These are phyloP conservation scores for Pichia sp. DNA, from an alignment of 1,139 yeast species.

Conservation along the genomic window DNA sequence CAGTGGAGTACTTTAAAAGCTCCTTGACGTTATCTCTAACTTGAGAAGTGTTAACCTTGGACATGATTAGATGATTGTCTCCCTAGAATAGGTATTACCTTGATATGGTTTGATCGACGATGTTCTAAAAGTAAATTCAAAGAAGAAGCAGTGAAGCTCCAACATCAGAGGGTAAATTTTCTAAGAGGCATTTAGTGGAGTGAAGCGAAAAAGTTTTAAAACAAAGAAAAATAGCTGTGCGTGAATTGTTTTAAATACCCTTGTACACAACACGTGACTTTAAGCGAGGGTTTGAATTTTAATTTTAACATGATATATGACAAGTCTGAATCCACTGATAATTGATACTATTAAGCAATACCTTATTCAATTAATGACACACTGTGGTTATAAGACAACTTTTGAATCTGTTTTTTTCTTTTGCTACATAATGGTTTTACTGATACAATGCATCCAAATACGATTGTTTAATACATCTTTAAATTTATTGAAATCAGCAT, in stretches of 20 bases:
- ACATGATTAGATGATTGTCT: constrained; percentile 68
- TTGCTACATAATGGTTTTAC: not conserved
- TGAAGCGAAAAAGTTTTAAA: not conserved
- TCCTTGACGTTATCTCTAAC: constrained; percentile 96
- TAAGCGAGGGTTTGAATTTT: not conserved
- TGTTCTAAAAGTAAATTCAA: not conserved
- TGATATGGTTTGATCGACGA: constrained; percentile 21
- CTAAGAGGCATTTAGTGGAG: not conserved
- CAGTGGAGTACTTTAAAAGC: constrained; percentile 83
- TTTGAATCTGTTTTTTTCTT: not conserved
- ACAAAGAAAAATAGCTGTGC: not conserved
- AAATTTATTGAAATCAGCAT: constrained; percentile 26
- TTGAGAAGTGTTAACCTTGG: constrained; percentile 87
- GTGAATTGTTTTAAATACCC: not conserved
- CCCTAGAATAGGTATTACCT: constrained; percentile 47
- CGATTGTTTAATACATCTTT: not conserved
- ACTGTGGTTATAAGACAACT: not conserved
- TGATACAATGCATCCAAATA: not conserved
- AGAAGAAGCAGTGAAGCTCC: not conserved
- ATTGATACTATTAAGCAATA: not conserved
- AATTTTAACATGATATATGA: not conserved
- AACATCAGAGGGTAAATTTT: not conserved
- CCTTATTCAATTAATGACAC: not conserved
- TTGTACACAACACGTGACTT: constrained; percentile 6
- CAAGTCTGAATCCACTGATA: not conserved